Conservation (phyloP, 192 early-diverging fungal species). For the Podila epicladia region DNA sequence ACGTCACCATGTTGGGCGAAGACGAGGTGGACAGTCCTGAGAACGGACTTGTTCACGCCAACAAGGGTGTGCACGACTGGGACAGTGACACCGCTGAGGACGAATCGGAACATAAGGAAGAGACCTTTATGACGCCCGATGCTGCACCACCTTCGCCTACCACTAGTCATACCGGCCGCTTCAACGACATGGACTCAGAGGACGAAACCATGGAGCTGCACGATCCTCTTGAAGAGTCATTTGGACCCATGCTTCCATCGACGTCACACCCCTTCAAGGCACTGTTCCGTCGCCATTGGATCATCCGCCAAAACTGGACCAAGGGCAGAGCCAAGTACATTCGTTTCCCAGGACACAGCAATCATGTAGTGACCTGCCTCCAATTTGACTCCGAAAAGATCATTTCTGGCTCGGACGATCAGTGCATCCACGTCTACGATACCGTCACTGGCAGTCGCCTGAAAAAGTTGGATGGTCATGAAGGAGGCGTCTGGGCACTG, state of each 20-base stretch:
- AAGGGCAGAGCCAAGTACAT: constrained; percentile 77
- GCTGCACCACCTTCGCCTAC: constrained; percentile 30
- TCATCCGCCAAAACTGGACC: constrained; percentile 87
- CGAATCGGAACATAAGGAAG: constrained; percentile 51
- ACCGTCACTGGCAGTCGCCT: constrained; percentile 79
- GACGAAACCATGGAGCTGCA: constrained; percentile 34
- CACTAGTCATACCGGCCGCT: constrained; percentile 42
- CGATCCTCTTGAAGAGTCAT: constrained; percentile 32
- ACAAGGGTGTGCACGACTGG: constrained; percentile 27
- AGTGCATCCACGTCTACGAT: constrained; percentile 94
- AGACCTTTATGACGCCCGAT: constrained; percentile 39
- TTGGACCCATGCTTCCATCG: constrained; percentile 46
- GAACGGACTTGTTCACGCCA: not conserved
- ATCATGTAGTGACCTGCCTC: constrained; percentile 92
- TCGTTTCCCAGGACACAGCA: constrained; percentile 84
- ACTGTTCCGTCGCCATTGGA: constrained; percentile 81
- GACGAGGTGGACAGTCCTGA: constrained; percentile 22
- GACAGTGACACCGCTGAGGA: constrained; percentile 54
- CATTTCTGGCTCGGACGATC: constrained; percentile 92
- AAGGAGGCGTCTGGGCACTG: constrained; percentile 98
- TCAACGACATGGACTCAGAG: constrained; percentile 36
- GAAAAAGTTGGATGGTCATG: constrained; percentile 83
- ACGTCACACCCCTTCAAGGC: constrained; percentile 77
- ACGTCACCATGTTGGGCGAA: constrained; percentile 46
- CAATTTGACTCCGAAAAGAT: constrained; percentile 98